Conservation (phyloP, 495 filamentous ascomycete genomes). For the Penicillium bialowiezense region DNA sequence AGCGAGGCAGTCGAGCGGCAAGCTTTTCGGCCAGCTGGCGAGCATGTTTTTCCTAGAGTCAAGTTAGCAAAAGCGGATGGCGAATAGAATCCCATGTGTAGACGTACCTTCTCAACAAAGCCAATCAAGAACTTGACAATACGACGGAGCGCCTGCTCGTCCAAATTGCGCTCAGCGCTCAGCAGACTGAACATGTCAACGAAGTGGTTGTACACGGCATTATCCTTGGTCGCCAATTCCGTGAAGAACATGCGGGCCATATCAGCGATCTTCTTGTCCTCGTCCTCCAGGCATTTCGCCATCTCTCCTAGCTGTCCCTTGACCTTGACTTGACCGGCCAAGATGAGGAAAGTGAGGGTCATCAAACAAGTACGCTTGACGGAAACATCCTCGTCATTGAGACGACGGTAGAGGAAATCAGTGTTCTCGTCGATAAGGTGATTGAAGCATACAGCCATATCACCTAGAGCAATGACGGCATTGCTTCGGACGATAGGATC, state of each 20-base stretch:
- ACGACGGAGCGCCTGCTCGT: slow-evolving; percentile 77
- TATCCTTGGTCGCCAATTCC: slow-evolving; percentile 94
- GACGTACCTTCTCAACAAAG: slow-evolving; percentile 91
- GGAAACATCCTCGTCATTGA: slow-evolving; percentile 82
- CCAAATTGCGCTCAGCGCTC: slow-evolving; percentile 74
- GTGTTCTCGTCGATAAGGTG: slow-evolving; percentile 99
- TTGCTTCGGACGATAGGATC: slow-evolving; percentile 91
- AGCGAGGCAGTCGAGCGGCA: slow-evolving; percentile 79
- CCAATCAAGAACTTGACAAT: slow-evolving; percentile 91
- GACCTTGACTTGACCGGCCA: slow-evolving; percentile 98
- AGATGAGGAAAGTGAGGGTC: slow-evolving; percentile 96
- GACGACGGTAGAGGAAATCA: slow-evolving; percentile 90
- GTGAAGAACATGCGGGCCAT: slow-evolving; percentile 98
- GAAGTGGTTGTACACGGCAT: slow-evolving; percentile 99
- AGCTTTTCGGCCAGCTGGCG: slow-evolving; percentile 94
- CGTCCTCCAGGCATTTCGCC: slow-evolving; percentile 97
- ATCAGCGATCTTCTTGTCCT: slow-evolving; percentile 89
- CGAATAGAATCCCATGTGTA: not conserved
- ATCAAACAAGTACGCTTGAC: slow-evolving; percentile 98
- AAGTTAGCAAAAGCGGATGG: slow-evolving; percentile 1
- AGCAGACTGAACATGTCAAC: slow-evolving; percentile 97
- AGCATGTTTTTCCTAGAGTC: slow-evolving; percentile 85
- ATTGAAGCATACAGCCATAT: slow-evolving; percentile 99
- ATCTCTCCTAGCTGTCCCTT: slow-evolving; percentile 99
- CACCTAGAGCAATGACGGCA: slow-evolving; percentile 92